A percentile compares a stretch with the other conserved stretches of the same genome.
Evolutionary conservation across 2,329 filamentous ascomycete species (phyloP).

Genomic region (Pseudocercospora fijiensis): DNA sequence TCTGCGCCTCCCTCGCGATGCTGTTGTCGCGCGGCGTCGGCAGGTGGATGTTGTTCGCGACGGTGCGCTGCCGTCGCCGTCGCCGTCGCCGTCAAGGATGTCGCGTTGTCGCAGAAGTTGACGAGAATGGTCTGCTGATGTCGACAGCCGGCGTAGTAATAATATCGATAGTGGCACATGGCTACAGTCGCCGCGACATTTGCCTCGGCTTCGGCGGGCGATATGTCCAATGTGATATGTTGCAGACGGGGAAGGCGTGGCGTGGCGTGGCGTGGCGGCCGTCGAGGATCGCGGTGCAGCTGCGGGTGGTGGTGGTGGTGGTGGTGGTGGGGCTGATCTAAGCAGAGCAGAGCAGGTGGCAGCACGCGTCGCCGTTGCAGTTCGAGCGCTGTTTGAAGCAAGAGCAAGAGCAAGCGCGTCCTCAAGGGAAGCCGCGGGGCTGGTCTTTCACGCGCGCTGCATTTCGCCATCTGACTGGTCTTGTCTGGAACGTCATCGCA

Average conservation of each 20-base stretch:
- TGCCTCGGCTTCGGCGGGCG: not conserved
- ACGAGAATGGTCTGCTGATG: slow-evolving; percentile 34
- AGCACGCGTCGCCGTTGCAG: slow-evolving; percentile 4
- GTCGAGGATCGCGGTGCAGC: not conserved
- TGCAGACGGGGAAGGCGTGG: not conserved
- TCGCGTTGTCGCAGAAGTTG: slow-evolving; percentile 30
- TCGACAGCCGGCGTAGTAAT: slow-evolving; percentile 34
- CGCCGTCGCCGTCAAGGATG: slow-evolving; percentile 3
- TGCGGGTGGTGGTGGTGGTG: no score
- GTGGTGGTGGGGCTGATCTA: slow-evolving; percentile 3
- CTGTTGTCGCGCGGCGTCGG: not conserved
- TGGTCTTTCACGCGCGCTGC: not conserved
- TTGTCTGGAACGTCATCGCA: not conserved
- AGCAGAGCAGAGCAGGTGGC: not conserved
- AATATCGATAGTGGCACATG: slow-evolving; percentile 38
- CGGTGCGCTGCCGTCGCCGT: slow-evolving; percentile 4
- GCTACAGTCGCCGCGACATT: slow-evolving; percentile 16
- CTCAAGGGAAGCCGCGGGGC: not conserved
- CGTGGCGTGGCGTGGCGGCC: not conserved
- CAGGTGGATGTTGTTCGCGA: slow-evolving; percentile 7
- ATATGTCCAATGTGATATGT: not conserved
- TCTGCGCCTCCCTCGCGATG: slow-evolving; percentile 9
- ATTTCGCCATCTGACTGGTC: not conserved
- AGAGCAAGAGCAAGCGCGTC: slow-evolving; percentile 5
- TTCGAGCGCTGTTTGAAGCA: slow-evolving; percentile 1